Percentiles rank a stretch among this genome's conserved stretches.
phyloP scores from a whole-genome alignment of 345 rosid species.

The Eucalyptus sp. region DNA sequence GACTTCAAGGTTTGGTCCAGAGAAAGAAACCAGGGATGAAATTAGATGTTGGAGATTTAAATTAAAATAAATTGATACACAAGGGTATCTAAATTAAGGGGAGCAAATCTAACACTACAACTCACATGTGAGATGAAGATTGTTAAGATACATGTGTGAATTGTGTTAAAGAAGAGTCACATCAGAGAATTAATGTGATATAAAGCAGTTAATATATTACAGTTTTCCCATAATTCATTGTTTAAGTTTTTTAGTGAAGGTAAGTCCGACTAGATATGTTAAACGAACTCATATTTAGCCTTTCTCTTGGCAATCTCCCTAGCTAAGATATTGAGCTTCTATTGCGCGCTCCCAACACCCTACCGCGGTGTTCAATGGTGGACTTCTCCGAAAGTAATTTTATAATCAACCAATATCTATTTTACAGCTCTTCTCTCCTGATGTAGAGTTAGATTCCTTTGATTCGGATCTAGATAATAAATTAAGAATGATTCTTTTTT shows the following conservation, averaged over 20 bases:
- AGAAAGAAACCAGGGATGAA: not conserved
- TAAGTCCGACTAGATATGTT: too few relatives aligned
- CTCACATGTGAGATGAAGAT: not conserved
- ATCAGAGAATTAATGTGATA: fast-evolving
- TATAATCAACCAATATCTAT: not conserved
- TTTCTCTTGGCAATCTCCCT: fast-evolving
- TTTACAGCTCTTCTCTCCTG: not conserved
- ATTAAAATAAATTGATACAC: too few relatives aligned
- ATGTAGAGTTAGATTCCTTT: not conserved
- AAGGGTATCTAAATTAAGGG: not conserved
- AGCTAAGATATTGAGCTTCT: not conserved
- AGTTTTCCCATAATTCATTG: not conserved
- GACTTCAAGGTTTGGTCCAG: not conserved
- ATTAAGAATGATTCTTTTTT: not conserved
- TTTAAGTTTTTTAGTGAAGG: fast-evolving
- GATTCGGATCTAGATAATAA: not conserved
- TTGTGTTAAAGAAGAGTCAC: not conserved
- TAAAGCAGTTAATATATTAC: fast-evolving
- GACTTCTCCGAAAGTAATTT: not conserved
- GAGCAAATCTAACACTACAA: not conserved
- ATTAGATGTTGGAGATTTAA: not conserved
- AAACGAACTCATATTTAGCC: too few relatives aligned
- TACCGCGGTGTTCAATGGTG: fast-evolving
- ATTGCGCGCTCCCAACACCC: not conserved
- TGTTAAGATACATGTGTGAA: not conserved